A percentile compares a stretch with the other conserved stretches of the same genome.
phyloP scores from a whole-genome alignment of 768 basidiomycete species.

The Lactarius psammicola region DNA sequence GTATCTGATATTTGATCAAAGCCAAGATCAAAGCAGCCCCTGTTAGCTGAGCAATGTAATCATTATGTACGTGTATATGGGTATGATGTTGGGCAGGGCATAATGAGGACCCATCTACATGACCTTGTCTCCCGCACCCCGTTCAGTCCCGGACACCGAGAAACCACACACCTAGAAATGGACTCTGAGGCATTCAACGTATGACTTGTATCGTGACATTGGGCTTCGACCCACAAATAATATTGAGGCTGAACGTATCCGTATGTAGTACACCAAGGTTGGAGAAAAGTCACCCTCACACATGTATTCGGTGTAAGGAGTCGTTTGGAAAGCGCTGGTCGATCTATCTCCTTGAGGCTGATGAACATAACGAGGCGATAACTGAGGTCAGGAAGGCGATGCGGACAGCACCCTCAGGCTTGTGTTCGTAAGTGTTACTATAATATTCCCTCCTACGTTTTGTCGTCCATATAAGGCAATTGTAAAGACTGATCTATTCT shows the following conservation, averaged over 20 bases:
- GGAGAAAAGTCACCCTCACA: background rate
- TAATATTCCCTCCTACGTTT: background rate
- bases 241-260: background rate
- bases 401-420: constrained; percentile 7
- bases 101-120: background rate
- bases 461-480: too few species aligned
- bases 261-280: background rate
- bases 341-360: background rate
- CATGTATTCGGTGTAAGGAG: background rate
- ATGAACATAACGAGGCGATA: background rate
- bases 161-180: background rate
- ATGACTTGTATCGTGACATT: too few species aligned
- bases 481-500: constrained; percentile 10
- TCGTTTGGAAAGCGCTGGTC: background rate
- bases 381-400: background rate
- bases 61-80: too few species aligned
- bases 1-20: too few species aligned
- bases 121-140: background rate
- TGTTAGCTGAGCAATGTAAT: too few species aligned
- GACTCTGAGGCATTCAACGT: background rate
- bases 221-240: background rate
- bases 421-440: background rate
- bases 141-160: background rate
- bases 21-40: too few species aligned
- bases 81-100: too few species aligned